Base-by-base conservation (phyloP, 176 grass and related monocot species). In the Dactylis glomerata region DNA sequence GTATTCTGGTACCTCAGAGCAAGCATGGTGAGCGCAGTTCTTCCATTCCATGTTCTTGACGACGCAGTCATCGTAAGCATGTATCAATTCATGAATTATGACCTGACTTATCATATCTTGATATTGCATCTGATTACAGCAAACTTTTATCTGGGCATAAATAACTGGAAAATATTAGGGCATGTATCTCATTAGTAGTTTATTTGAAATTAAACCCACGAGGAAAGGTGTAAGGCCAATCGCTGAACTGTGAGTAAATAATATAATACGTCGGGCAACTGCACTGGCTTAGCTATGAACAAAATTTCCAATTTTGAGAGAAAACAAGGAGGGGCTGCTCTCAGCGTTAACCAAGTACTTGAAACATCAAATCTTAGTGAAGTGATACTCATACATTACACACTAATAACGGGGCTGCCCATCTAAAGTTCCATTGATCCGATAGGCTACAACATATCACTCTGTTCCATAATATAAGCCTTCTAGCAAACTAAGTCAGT, bases 11-110 rank as follows among this genome's bases (percentile, higher is more conserved):
- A 94, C 96, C 93, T 96, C 96, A 22, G 93, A 94, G 86, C 96
- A 99, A 87, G 91, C 96, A 89, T 99, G 93, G 77, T 99, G 96
- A 67, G 77, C 93, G 70, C 96, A 99, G 90, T 99, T 96, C 64
- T 33, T 91, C 93, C 93, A 94, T 59, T 96, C 81, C 41, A 99
- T 0, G 82, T 98, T 95, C 86, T 96, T 99, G 65, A 27, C 73
- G 74, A 92, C 85, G 1, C 96, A 99, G 49, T 96, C 96, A 65
- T 99, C 96, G 84, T 99, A 96, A 81, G 93, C 96, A 88, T 99
- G 93, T 83, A 99, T 84, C 75, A 99, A 82, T 47, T 94, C 96
- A 81, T 96, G 96, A 91, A 94, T 94, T 45, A 99, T 2, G 62
- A 91, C 68, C 81, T 92, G 96, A 62, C 73, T 88, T 87, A 99